Evolutionary conservation across 495 filamentous ascomycete genomes (phyloP).

Genomic region (Penicillium chermesinum): DNA sequence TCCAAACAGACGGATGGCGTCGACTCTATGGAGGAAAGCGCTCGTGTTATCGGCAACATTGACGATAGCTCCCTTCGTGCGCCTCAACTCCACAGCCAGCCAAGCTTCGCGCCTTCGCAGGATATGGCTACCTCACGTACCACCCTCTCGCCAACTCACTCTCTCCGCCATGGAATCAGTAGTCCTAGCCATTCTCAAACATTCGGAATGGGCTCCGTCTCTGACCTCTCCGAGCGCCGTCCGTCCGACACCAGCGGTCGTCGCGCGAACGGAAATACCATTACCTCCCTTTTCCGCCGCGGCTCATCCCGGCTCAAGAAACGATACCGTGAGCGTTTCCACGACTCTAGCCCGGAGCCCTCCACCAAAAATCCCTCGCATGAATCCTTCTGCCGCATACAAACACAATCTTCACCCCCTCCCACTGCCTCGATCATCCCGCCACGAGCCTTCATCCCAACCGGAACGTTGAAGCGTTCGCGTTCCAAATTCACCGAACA

Average conservation of each 20-base stretch:
- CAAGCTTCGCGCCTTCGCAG: slow-evolving; percentile 38
- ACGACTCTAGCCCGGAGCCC: slow-evolving; percentile 51
- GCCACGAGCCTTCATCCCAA: slow-evolving; percentile 41
- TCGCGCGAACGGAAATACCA: slow-evolving; percentile 30
- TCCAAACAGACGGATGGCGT: slow-evolving; percentile 26
- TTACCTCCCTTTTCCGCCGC: slow-evolving; percentile 73
- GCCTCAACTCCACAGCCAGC: slow-evolving; percentile 24
- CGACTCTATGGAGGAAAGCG: slow-evolving; percentile 30
- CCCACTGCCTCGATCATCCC: slow-evolving; percentile 26
- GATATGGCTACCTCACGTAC: slow-evolving; percentile 49
- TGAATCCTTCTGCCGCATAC: slow-evolving; percentile 62
- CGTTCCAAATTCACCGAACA: slow-evolving; percentile 93
- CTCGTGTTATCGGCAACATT: slow-evolving; percentile 31
- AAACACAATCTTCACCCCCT: slow-evolving; percentile 34
- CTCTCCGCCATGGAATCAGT: slow-evolving; percentile 44
- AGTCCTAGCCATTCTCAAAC: slow-evolving; percentile 53
- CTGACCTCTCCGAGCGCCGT: slow-evolving; percentile 45
- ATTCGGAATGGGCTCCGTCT: slow-evolving; percentile 44
- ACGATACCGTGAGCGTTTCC: slow-evolving; percentile 52
- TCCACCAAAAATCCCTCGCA: slow-evolving; percentile 69
- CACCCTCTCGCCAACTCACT: slow-evolving; percentile 52
- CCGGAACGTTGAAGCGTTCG: slow-evolving; percentile 63
- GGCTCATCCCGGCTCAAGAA: slow-evolving; percentile 54
- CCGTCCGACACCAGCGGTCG: slow-evolving; percentile 44
- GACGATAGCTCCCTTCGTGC: slow-evolving; percentile 38